A percentile compares a stretch with the other conserved stretches of the same genome.
These are phyloP conservation scores for Flaveria trinervia DNA, from an alignment of 129 eudicot species.

Conservation along the genomic window DNA sequence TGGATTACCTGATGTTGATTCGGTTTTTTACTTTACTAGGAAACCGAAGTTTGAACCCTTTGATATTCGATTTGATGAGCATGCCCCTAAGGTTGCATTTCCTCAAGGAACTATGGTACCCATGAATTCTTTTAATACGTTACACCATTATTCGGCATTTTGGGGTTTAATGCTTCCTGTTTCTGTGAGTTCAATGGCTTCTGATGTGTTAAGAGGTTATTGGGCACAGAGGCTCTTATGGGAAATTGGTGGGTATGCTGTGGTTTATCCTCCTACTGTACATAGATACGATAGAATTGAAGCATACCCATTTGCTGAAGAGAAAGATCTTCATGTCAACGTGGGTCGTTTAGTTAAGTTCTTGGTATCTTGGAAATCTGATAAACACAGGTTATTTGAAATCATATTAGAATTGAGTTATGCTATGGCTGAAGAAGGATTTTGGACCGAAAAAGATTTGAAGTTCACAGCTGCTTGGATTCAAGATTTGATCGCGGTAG, in stretches of 20 bases:
- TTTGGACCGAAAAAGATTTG: slow-evolving; percentile 93
- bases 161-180: slow-evolving; percentile 24
- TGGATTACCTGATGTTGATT: slow-evolving; percentile 15
- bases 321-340: slow-evolving; percentile 96
- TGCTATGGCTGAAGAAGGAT: slow-evolving; percentile 98
- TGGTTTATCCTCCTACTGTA: slow-evolving; percentile 91
- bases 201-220: slow-evolving; percentile 96
- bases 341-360: slow-evolving; percentile 86
- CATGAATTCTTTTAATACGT: slow-evolving; percentile 16
- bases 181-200: slow-evolving; percentile 92
- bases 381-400: slow-evolving; percentile 72
- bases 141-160: slow-evolving; percentile 15
- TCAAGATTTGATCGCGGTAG: slow-evolving; percentile 87
- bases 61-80: slow-evolving; percentile 14
- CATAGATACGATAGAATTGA: slow-evolving; percentile 79
- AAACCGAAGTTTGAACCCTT: slow-evolving; percentile 12
- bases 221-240: slow-evolving; percentile 97
- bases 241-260: slow-evolving; percentile 97
- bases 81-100: slow-evolving; percentile 21
- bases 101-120: slow-evolving; percentile 14
- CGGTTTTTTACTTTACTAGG: slow-evolving; percentile 20
- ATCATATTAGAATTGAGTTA: slow-evolving; percentile 82
- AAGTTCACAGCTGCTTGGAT: slow-evolving; percentile 97
- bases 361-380: slow-evolving; percentile 79
- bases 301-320: slow-evolving; percentile 93